Conservation (phyloP, 495 filamentous ascomycete species). For the Pyronema omphalodes region DNA sequence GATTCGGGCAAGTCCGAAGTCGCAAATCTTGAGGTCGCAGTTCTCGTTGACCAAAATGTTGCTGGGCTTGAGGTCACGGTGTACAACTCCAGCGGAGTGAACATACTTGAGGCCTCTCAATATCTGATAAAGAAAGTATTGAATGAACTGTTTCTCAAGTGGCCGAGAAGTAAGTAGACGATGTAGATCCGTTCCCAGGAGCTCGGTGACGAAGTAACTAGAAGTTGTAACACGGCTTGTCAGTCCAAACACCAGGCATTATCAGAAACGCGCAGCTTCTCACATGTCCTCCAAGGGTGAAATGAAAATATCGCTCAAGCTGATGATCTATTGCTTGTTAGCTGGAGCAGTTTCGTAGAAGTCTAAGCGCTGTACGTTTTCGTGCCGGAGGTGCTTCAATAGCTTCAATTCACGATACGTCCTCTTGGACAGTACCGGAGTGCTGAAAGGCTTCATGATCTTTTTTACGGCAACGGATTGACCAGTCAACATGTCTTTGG, state of each 20-base stretch:
- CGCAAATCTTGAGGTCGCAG: slow-evolving; percentile 97
- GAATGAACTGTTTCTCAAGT: slow-evolving; percentile 97
- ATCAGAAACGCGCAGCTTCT: slow-evolving; percentile 15
- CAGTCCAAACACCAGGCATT: too few relatives aligned
- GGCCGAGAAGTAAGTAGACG: slow-evolving; percentile 86
- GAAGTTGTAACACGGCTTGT: not conserved
- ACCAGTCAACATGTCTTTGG: slow-evolving; percentile 87
- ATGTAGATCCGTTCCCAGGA: slow-evolving; percentile 91
- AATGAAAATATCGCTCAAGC: slow-evolving; percentile 97
- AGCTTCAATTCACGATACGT: slow-evolving; percentile 96
- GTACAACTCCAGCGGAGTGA: slow-evolving; percentile 93
- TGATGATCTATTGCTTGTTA: slow-evolving; percentile 55
- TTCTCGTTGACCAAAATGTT: slow-evolving; percentile 99
- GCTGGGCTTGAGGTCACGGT: slow-evolving; percentile 91
- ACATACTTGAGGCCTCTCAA: slow-evolving; percentile 98
- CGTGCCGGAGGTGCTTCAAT: slow-evolving; percentile 86
- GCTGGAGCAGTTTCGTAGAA: not conserved
- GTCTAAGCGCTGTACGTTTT: slow-evolving; percentile 47
- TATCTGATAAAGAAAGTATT: slow-evolving; percentile 99
- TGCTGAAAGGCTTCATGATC: slow-evolving; percentile 99
- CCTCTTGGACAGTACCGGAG: slow-evolving; percentile 86
- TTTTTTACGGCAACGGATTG: slow-evolving; percentile 97
- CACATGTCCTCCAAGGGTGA: slow-evolving; percentile 98
- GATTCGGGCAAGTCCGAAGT: slow-evolving; percentile 91
- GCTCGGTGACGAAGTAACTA: slow-evolving; percentile 95